Percentiles rank a stretch among this genome's conserved stretches.
These are phyloP conservation scores for Fusarium sp. DNA, from an alignment of 2,329 filamentous ascomycete species.

Conservation along the genomic window DNA sequence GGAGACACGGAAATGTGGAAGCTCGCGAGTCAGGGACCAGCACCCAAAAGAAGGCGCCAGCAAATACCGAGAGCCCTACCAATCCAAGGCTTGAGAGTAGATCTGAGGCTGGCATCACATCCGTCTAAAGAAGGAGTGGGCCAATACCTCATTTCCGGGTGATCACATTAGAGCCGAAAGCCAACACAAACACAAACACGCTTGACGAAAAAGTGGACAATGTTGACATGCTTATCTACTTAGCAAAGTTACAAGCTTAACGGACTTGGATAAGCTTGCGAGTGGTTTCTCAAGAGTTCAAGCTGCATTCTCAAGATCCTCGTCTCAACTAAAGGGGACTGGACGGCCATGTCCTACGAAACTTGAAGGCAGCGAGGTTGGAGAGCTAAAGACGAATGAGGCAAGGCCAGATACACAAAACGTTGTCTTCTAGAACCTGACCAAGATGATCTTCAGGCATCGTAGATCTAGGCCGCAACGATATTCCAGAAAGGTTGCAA, in stretches of 20 bases:
- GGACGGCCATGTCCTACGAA: neutral
- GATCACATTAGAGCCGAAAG: neutral
- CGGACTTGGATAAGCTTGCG: conserved; percentile 11
- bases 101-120: conserved; percentile 7
- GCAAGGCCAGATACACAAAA: neutral
- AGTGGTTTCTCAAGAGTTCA: neutral
- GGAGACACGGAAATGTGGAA: conserved; percentile 3
- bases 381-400: neutral
- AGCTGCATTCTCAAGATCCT: neutral
- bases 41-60: neutral
- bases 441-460: conserved; percentile 19
- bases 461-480: conserved; percentile 12
- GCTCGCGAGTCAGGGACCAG: conserved; percentile 14
- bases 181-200: neutral
- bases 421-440: conserved; percentile 12
- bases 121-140: neutral
- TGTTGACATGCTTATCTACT: neutral
- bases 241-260: neutral
- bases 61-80: conserved; percentile 8
- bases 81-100: neutral
- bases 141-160: conserved; percentile 3
- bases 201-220: conserved; percentile 1
- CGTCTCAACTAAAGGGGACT: neutral
- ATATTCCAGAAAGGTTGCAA: neutral
- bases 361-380: neutral